A percentile compares a stretch with the other conserved stretches of the same genome.
phyloP scores from a whole-genome alignment of 495 filamentous ascomycete species.

The Hyaloscypha variabilis region DNA sequence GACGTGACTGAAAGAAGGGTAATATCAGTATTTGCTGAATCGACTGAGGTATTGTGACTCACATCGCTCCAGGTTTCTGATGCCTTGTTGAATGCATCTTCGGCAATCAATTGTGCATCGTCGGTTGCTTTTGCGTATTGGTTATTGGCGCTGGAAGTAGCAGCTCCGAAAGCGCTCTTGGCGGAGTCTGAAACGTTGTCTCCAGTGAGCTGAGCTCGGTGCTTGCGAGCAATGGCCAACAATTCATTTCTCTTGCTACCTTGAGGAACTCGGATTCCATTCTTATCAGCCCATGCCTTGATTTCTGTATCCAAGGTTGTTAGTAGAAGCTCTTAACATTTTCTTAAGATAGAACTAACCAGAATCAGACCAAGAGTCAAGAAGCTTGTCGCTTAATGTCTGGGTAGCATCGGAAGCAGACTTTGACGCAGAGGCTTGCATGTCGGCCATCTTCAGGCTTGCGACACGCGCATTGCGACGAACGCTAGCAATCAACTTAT shows the following conservation, averaged over 20 bases:
- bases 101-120: slow-evolving; percentile 60
- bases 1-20: slow-evolving; percentile 43
- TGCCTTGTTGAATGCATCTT: slow-evolving; percentile 68
- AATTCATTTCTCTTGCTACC: slow-evolving; percentile 89
- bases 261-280: slow-evolving; percentile 81
- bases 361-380: slow-evolving; percentile 87
- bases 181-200: slow-evolving; percentile 54
- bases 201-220: slow-evolving; percentile 73
- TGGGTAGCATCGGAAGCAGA: slow-evolving; percentile 70
- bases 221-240: slow-evolving; percentile 85
- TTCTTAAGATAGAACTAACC: slow-evolving; percentile 33
- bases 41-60: slow-evolving; percentile 36
- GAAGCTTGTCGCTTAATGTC: slow-evolving; percentile 76
- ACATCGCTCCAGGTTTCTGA: slow-evolving; percentile 67
- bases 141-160: slow-evolving; percentile 81
- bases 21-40: slow-evolving; percentile 7
- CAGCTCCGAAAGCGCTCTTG: slow-evolving; percentile 64
- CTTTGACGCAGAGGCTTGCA: slow-evolving; percentile 61
- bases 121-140: slow-evolving; percentile 77
- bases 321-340: slow-evolving; percentile 10
- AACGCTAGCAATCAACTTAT: slow-evolving; percentile 84
- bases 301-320: slow-evolving; percentile 42
- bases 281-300: slow-evolving; percentile 78
- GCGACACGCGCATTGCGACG: slow-evolving; percentile 88
- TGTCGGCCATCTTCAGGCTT: slow-evolving; percentile 63